These are phyloP conservation scores for Hymenoscyphus scutula DNA, from an alignment of 2,329 filamentous ascomycete genomes.

Conservation along the genomic window DNA sequence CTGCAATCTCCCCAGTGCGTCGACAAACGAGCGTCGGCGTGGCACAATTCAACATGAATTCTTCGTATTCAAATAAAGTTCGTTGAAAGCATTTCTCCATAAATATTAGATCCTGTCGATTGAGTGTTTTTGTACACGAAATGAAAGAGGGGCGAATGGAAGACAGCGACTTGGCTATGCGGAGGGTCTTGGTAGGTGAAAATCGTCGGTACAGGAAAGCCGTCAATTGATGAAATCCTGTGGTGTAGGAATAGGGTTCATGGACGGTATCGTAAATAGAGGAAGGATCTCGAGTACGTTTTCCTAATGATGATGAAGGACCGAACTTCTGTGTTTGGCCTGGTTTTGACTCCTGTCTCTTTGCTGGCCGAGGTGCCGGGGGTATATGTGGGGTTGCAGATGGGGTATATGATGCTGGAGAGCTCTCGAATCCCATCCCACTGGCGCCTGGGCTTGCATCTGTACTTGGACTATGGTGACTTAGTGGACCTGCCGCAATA, in stretches of 20 bases:
- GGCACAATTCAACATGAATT: constrained; percentile 83
- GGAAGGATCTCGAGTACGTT: constrained; percentile 70
- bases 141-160: constrained; percentile 93
- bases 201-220: constrained; percentile 77
- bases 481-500: constrained; percentile 60
- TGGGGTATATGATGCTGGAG: constrained; percentile 41
- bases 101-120: constrained; percentile 85
- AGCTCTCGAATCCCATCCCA: constrained; percentile 53
- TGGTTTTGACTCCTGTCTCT: constrained; percentile 31
- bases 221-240: constrained; percentile 85
- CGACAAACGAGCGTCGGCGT: constrained; percentile 91
- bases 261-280: constrained; percentile 86
- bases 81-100: constrained; percentile 98
- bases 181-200: constrained; percentile 70
- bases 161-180: constrained; percentile 83
- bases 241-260: constrained; percentile 87
- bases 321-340: constrained; percentile 29
- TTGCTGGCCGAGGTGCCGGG: constrained; percentile 28
- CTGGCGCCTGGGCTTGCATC: constrained; percentile 60
- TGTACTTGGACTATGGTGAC: constrained; percentile 62
- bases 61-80: constrained; percentile 88
- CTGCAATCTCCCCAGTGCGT: constrained; percentile 90
- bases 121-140: constrained; percentile 84
- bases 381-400: constrained; percentile 24
- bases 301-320: constrained; percentile 38